phyloP scores from a whole-genome alignment of 192 early-diverging fungal species.

The Dissophora ornata region DNA sequence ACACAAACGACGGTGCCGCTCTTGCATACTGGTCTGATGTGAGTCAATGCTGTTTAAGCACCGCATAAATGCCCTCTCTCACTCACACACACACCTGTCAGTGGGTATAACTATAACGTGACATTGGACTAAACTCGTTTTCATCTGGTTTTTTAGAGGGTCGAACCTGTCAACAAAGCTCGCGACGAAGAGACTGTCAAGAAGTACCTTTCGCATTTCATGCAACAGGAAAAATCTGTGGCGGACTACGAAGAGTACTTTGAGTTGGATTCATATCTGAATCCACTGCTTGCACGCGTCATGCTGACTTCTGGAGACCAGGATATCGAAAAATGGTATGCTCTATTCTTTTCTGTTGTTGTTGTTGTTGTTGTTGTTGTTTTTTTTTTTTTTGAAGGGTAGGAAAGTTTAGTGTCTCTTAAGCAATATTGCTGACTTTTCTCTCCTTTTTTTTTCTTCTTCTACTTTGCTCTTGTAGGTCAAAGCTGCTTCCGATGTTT shows the following conservation, averaged over 20 bases:
- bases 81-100: too few species aligned
- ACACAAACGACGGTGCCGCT: neutral
- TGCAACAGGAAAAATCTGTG: constrained; percentile 16
- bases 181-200: constrained; percentile 17
- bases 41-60: neutral
- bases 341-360: neutral
- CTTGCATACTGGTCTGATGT: constrained; percentile 23
- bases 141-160: constrained; percentile 12
- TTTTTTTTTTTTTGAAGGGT: too few species aligned
- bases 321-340: constrained; percentile 41
- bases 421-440: too few species aligned
- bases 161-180: constrained; percentile 6
- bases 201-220: constrained; percentile 31
- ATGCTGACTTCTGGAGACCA: constrained; percentile 39
- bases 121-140: neutral
- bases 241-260: constrained; percentile 27
- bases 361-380: too few species aligned
- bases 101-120: too few species aligned
- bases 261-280: constrained; percentile 7
- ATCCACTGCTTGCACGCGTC: constrained; percentile 12
- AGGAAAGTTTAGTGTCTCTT: too few species aligned
- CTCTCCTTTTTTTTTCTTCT: neutral
- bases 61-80: too few species aligned
- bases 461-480: constrained; percentile 8
- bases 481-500: neutral